Evolutionary conservation across 495 filamentous ascomycete species (phyloP).

Genomic region (Niebla homalea): DNA sequence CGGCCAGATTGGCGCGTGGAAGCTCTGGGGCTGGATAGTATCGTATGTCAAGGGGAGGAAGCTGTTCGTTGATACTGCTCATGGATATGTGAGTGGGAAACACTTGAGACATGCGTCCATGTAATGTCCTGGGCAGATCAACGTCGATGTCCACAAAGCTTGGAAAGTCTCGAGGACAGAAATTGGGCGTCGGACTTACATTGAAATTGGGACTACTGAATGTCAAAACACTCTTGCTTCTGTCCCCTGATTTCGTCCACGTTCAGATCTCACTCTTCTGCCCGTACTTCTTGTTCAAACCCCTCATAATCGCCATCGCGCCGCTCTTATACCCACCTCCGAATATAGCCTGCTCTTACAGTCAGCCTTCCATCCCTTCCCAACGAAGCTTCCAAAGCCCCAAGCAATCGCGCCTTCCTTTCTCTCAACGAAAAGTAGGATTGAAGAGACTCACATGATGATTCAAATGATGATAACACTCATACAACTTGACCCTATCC

Average conservation of each 20-base stretch:
- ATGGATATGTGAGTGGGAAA: constrained; percentile 8
- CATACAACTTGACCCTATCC: constrained; percentile 67
- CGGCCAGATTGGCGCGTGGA: constrained; percentile 35
- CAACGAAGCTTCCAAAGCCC: no score
- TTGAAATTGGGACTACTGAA: not conserved
- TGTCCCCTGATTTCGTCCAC: not conserved
- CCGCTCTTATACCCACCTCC: constrained; percentile 60
- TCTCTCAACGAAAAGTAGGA: not conserved
- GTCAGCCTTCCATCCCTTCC: no score
- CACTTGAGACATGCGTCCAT: constrained; percentile 9
- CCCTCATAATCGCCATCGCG: constrained; percentile 63
- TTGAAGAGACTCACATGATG: constrained; percentile 38
- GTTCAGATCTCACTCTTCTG: constrained; percentile 7
- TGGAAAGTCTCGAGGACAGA: not conserved
- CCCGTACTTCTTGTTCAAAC: constrained; percentile 56
- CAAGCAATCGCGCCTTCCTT: no score
- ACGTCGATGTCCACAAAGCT: not conserved
- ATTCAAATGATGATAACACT: constrained; percentile 81
- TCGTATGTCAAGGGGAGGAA: constrained; percentile 33
- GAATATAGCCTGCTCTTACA: constrained; percentile 39
- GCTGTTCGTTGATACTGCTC: constrained; percentile 19
- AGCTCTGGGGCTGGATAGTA: constrained; percentile 31
- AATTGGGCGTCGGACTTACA: no score
- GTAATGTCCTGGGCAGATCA: not conserved
- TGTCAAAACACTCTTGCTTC: not conserved